phyloP scores from a whole-genome alignment of 257 asterid genomes.

The Rubia yunnanensis region DNA sequence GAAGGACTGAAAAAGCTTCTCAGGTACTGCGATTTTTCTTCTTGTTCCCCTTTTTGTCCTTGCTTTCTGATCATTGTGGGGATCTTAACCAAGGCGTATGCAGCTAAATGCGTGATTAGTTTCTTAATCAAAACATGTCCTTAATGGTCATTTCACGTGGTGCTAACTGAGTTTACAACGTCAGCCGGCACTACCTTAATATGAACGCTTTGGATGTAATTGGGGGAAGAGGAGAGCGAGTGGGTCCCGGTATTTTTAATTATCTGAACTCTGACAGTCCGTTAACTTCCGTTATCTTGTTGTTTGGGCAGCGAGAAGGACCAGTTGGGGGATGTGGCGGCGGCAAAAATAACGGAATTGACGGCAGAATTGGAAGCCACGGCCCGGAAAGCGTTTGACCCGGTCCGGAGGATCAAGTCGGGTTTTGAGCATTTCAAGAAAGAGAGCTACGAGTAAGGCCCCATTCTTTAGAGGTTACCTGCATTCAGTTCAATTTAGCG shows the following conservation, averaged over 20 bases:
- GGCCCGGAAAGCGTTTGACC: slow-evolving; percentile 28
- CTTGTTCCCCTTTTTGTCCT: slow-evolving; percentile 2
- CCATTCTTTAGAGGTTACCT: background rate
- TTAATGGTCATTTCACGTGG: slow-evolving; percentile 26
- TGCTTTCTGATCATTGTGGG: slow-evolving; percentile 13
- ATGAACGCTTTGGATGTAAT: background rate
- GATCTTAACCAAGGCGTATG: slow-evolving; percentile 5
- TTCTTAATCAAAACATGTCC: slow-evolving; percentile 13
- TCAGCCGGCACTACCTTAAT: background rate
- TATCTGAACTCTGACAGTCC: background rate
- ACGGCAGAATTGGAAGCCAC: slow-evolving; percentile 50
- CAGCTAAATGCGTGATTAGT: background rate
- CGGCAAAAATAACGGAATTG: slow-evolving; percentile 55
- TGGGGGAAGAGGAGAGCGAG: background rate
- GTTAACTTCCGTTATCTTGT: slow-evolving; percentile 7
- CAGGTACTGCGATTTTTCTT: slow-evolving; percentile 27
- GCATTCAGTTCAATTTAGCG: background rate
- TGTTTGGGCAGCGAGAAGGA: slow-evolving; percentile 42
- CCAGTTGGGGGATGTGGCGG: slow-evolving; percentile 57
- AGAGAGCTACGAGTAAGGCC: slow-evolving; percentile 38
- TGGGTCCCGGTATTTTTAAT: slow-evolving; percentile 12
- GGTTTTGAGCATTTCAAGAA: slow-evolving; percentile 56
- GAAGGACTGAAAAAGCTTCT: slow-evolving; percentile 68
- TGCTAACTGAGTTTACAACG: background rate
- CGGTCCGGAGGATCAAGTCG: slow-evolving; percentile 51